Evolutionary conservation across 495 filamentous ascomycete species (phyloP).

Genomic region (Penicilliopsis zonata): DNA sequence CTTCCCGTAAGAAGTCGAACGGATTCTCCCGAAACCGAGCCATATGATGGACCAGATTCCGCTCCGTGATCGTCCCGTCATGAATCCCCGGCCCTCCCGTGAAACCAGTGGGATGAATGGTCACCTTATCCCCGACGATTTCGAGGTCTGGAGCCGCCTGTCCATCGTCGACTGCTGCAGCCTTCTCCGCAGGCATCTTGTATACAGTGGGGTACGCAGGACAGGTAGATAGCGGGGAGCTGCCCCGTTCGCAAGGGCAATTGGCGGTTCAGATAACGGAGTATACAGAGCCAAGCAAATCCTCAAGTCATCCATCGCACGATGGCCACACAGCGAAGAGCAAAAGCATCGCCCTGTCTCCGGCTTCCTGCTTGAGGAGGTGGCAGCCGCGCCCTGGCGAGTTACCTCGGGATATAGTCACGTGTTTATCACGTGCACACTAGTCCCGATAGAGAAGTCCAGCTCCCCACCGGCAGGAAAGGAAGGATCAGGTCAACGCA

Average conservation of each 20-base stretch:
- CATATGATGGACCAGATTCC: conserved; percentile 69
- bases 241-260: too few relatives aligned
- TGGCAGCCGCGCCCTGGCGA: background rate
- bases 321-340: too few relatives aligned
- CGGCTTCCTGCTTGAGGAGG: too few relatives aligned
- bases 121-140: conserved; percentile 68
- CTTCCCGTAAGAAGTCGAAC: conserved; percentile 79
- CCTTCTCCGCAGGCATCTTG: conserved; percentile 26
- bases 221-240: too few relatives aligned
- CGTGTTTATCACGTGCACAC: conserved; percentile 2
- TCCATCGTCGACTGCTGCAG: conserved; percentile 15
- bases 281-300: too few relatives aligned
- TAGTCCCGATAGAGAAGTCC: background rate
- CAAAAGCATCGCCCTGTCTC: too few relatives aligned
- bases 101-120: conserved; percentile 67
- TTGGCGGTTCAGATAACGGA: too few relatives aligned
- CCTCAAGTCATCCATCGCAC: too few relatives aligned
- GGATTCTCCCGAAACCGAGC: conserved; percentile 64
- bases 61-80: conserved; percentile 42
- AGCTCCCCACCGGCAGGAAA: background rate
- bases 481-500: conserved; percentile 9
- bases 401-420: conserved; percentile 5
- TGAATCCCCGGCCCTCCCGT: conserved; percentile 26
- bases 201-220: too few relatives aligned
- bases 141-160: conserved; percentile 68